Conservation (phyloP, 179 eudicot species). For the Camellia oleifera region DNA sequence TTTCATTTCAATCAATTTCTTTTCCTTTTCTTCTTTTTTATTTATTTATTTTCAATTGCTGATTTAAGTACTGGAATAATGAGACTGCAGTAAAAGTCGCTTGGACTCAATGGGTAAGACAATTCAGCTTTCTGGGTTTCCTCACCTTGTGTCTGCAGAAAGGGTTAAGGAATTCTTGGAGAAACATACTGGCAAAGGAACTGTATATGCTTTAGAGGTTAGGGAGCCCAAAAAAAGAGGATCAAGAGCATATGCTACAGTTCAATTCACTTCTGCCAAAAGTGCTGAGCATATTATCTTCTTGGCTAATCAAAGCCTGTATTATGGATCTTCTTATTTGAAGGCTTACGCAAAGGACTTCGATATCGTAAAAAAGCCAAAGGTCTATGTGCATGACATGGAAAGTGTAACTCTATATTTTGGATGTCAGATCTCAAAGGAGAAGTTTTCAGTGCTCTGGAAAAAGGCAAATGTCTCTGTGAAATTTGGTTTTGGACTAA, state of each 20-base stretch:
- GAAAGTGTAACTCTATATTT: constrained; percentile 41
- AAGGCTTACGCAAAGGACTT: constrained; percentile 39
- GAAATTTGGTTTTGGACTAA: constrained; percentile 57
- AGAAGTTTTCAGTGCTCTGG: constrained; percentile 63
- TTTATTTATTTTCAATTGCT: neutral
- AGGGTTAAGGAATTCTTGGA: constrained; percentile 47
- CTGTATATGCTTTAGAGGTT: constrained; percentile 68
- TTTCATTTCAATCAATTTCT: neutral
- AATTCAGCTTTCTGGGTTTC: constrained; percentile 74
- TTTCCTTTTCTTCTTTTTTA: neutral
- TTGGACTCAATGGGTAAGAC: constrained; percentile 58
- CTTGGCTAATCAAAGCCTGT: constrained; percentile 33
- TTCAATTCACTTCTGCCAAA: constrained; percentile 48
- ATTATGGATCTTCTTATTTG: constrained; percentile 54
- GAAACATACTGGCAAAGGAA: constrained; percentile 51
- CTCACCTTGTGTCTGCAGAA: constrained; percentile 43
- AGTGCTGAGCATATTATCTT: constrained; percentile 39
- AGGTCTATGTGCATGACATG: constrained; percentile 37
- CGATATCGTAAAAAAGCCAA: constrained; percentile 61
- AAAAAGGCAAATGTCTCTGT: constrained; percentile 32
- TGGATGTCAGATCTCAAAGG: constrained; percentile 70
- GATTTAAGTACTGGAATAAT: neutral
- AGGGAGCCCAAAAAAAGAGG: constrained; percentile 45
- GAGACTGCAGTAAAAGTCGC: constrained; percentile 29
- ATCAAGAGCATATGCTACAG: constrained; percentile 44